Evolutionary conservation across 2,329 filamentous ascomycete species (phyloP), one percentile per base, ranked within the genome.

Genomic region (Paecilomyces fulvus): DNA sequence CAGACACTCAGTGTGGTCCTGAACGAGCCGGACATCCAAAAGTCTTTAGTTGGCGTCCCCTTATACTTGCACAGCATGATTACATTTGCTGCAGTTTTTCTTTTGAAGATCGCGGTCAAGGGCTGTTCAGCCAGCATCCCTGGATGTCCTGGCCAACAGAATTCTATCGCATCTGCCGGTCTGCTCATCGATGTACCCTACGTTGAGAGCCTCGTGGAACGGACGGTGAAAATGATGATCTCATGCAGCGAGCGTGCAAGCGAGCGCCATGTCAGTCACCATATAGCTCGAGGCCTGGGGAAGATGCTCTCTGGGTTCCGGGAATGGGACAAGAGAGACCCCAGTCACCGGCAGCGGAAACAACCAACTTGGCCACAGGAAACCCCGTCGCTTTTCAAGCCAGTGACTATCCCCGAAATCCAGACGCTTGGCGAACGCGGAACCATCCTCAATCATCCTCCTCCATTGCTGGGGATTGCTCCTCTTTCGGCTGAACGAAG

Each of bases 1-100:
- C 70, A 68, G 12, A 76, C 75, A 48, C 69, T 78, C 37, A 67
- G 69, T 31, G 68, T 74, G 20, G 69, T 77, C 2, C 58, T 76
- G 17, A 73, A 76, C 37, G 75, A 76, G 57, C 70, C 71, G 14
- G 74, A 76, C 57, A 72, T 76, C 1, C 73, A 77, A 53, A 62
- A 67, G 30, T 71, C 72, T 14, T 62, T 77, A 54, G 69, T 75
- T 17, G 75, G 75, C 46, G 72, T 77, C 12, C 75, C 75, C 11
- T 59, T 76, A 30, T 77, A 77, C 57, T 66, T 78, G 5, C 73
- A 77, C 61, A 76, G 74, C 55, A 77, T 77, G 73, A 75, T 78
- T 49, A 75, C 75, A 0, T 77, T 77, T 62, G 74, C 75, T 1
- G 72, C 73, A 6, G 75, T 77, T 8, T 78, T 78, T 53, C 64